These are phyloP conservation scores for Ambrosiella beaveri DNA, from an alignment of 2,329 filamentous ascomycete genomes.

Conservation along the genomic window DNA sequence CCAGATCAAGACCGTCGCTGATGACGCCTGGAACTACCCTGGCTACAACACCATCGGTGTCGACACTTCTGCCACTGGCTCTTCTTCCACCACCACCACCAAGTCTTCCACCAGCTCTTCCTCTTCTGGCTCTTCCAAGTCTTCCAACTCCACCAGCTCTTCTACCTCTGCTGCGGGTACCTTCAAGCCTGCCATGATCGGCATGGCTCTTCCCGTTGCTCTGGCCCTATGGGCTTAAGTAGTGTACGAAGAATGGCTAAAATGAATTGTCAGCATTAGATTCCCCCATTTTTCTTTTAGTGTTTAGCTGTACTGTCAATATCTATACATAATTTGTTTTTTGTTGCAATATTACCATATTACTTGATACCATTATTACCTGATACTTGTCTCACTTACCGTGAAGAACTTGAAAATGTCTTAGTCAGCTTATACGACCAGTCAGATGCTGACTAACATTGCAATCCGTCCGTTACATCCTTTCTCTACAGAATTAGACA, in stretches of 20 bases:
- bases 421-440: too few relatives aligned
- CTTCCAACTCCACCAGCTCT: neutral
- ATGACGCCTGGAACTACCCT: conserved; percentile 28
- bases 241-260: neutral
- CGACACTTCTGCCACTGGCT: conserved; percentile 8
- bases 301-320: conserved; percentile 3
- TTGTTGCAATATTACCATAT: neutral
- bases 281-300: conserved; percentile 2
- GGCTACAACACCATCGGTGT: conserved; percentile 24
- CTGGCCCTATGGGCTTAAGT: conserved; percentile 12
- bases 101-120: conserved; percentile 2
- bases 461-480: too few relatives aligned
- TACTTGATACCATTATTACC: neutral
- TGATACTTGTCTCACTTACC: too few relatives aligned
- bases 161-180: conserved; percentile 9
- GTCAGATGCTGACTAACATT: too few relatives aligned
- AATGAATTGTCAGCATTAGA: conserved; percentile 1
- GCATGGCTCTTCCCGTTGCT: conserved; percentile 12
- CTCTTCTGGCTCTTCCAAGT: conserved; percentile 1
- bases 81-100: conserved; percentile 4
- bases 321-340: neutral
- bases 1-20: conserved; percentile 29
- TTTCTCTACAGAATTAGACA: neutral
- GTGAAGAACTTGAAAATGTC: too few relatives aligned
- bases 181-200: conserved; percentile 13